A percentile compares a stretch with the other conserved stretches of the same genome.
Conservation (phyloP, 345 rosid species). For the Eucalyptus albens region DNA sequence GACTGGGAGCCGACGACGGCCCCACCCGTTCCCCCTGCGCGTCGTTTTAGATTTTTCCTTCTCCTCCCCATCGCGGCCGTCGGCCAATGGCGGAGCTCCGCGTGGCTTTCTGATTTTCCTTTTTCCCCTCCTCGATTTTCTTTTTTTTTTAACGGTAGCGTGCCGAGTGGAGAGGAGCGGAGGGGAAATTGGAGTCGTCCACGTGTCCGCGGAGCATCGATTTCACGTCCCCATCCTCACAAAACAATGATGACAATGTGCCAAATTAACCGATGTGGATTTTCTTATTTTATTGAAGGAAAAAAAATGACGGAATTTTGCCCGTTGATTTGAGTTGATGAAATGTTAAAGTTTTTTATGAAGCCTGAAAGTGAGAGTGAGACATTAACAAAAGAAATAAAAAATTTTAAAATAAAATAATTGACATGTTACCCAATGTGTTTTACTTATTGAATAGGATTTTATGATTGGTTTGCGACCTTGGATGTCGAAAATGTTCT, state of each 20-base stretch:
- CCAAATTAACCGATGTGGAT: neutral
- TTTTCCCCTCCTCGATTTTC: neutral
- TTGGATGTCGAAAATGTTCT: rapidly evolving
- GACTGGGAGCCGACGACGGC: neutral
- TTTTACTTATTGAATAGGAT: too few species aligned
- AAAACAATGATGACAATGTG: neutral
- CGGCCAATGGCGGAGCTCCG: neutral
- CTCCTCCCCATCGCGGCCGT: neutral
- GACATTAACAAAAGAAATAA: neutral
- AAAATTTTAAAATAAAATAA: neutral
- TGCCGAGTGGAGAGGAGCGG: neutral
- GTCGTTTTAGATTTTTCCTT: neutral
- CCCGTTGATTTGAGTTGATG: neutral
- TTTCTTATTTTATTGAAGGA: neutral
- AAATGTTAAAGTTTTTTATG: neutral
- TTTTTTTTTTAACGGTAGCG: neutral
- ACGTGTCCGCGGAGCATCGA: neutral
- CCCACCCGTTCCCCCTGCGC: neutral
- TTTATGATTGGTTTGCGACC: too few species aligned
- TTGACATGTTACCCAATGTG: neutral
- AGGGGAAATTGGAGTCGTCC: neutral
- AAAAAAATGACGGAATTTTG: neutral
- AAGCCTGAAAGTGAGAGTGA: neutral
- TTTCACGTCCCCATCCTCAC: neutral
- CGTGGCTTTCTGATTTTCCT: neutral